Base-by-base conservation (phyloP, 805 yeast species). In the Martiniozyma abietophila region DNA sequence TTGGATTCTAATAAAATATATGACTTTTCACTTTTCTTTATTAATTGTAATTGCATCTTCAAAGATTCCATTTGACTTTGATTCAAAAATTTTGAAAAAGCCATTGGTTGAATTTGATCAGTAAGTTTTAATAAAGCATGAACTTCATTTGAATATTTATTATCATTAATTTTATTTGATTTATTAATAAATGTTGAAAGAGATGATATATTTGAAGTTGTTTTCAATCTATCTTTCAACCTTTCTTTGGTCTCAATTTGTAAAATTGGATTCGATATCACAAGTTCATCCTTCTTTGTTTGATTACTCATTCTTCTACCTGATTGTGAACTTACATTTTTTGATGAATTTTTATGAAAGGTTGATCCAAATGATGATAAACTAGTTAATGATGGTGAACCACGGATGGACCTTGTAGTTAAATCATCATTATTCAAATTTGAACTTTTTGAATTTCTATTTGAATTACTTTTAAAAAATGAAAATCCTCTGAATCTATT, bases 251-350 rank as follows among this genome's bases (percentile, higher is more conserved):
- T 26, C n/a, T 26, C 29, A 10, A 20, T 20, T 16, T 26, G 29
- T 17, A 20, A 20, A 17, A 26, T 26, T 26, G 29, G 29, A n/a
- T 26, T 26, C 3, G 29, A 26, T 7, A 26, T 26, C 29, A 26
- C 18, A 16, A 26, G n/a, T n/a, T n/a, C n/a, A n/a, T n/a, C n/a
- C n/a, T n/a, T n/a, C n/a, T n/a, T n/a, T 26, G 16, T 20, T 26
- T 26, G 16, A 20, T 10, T 18, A 17, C 18, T 26, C 18, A n/a
- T 26, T 26, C 14, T 18, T 26, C 16, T 26, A 17, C 18, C 29
- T 26, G 16, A 26, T n/a, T n/a, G n/a, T n/a, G n/a, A n/a, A n/a
- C n/a, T n/a, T n/a, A n/a, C n/a, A n/a, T n/a, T n/a, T n/a, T n/a
- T n/a, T n/a, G n/a, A n/a, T n/a, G n/a, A n/a, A n/a, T n/a, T n/a